Evolutionary conservation across 2,329 filamentous ascomycete genomes (phyloP), one percentile per base, ranked within the genome.

Genomic region (Peltaster fructicola): DNA sequence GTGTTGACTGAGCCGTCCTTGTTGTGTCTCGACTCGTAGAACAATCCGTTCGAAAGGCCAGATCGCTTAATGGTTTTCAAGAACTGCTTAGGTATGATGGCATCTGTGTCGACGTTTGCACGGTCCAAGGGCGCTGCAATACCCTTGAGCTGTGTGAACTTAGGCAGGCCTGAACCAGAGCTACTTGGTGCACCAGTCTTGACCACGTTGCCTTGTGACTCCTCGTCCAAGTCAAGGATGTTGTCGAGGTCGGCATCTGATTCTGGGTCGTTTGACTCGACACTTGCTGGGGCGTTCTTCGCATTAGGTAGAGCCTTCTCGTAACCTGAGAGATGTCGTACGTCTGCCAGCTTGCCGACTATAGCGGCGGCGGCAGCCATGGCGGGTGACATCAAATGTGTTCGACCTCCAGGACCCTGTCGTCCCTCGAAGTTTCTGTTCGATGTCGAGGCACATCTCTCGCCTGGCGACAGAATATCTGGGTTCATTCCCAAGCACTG

Each of bases 401-500:
- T 95, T 31, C 88, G 71, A 30, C 85, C 80, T 34, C 73, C 72
- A 32, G 85, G 82, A 47, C 88, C 88, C 56, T 98, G 88, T 36
- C 88, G 75, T 33, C 88, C 88, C 52, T 95, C 88, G 40, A 95
- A 95, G 56, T 95, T 95, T 43, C 88, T 78, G 59, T 95, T 95
- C 34, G 80, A 90, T 24, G 88, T 95, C 47, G 76, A 85, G 20
- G 88, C 88, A 50, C 88, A 95, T 44, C 88, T 74, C 57, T 98
- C 88, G 50, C 76, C 68, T 26, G 88, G 84, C 2, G 82, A 72
- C 22, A 95, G 67, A 35, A 98, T 95, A 51, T 98, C 88, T 0
- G 88, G 85, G 61, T 98, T 98, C 85, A 98, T 98, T 50, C 88
- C 88, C 27, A 98, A 66, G 50, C 88, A 95, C n/a, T n/a, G n/a